Conservation (phyloP, 495 filamentous ascomycete species). For the Penicillium taxi region DNA sequence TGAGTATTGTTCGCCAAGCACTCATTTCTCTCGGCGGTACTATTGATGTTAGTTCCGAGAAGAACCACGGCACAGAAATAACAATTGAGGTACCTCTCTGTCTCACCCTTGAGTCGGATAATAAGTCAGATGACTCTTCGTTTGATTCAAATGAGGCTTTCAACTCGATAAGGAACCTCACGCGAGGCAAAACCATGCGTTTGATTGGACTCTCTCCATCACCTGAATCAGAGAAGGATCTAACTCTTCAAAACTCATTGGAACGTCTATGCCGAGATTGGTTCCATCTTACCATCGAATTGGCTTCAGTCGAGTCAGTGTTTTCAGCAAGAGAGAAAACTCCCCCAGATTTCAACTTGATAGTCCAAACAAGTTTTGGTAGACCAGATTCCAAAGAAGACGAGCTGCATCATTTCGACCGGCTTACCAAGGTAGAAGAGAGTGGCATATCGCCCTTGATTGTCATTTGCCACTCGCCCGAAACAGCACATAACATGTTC, state of each 20-base stretch:
- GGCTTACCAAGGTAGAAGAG: no score
- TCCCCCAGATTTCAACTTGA: not conserved
- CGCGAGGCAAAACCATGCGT: slow-evolving; percentile 1
- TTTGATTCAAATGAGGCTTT: not conserved
- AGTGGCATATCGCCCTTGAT: slow-evolving; percentile 11
- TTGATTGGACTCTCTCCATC: slow-evolving; percentile 3
- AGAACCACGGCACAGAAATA: slow-evolving; percentile 44
- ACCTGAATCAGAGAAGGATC: slow-evolving; percentile 3
- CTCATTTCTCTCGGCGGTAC: slow-evolving; percentile 19
- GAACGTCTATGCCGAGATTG: slow-evolving; percentile 10
- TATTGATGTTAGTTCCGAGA: slow-evolving; percentile 21
- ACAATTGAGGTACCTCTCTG: slow-evolving; percentile 37
- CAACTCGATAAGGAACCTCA: slow-evolving; percentile 1
- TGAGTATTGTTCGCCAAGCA: slow-evolving; percentile 40
- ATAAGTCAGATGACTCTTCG: no score
- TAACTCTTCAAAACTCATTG: slow-evolving; percentile 4
- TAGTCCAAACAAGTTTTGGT: not conserved
- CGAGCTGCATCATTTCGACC: not conserved
- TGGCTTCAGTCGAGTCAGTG: slow-evolving; percentile 4
- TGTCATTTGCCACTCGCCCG: slow-evolving; percentile 25
- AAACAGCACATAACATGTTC: slow-evolving; percentile 23
- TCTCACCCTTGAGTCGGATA: no score
- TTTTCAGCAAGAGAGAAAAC: slow-evolving; percentile 1
- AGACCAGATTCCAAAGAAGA: not conserved
- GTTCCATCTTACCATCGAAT: slow-evolving; percentile 7